These are phyloP conservation scores for Ephemerocybe angulata DNA, from an alignment of 768 basidiomycete genomes.

Conservation along the genomic window DNA sequence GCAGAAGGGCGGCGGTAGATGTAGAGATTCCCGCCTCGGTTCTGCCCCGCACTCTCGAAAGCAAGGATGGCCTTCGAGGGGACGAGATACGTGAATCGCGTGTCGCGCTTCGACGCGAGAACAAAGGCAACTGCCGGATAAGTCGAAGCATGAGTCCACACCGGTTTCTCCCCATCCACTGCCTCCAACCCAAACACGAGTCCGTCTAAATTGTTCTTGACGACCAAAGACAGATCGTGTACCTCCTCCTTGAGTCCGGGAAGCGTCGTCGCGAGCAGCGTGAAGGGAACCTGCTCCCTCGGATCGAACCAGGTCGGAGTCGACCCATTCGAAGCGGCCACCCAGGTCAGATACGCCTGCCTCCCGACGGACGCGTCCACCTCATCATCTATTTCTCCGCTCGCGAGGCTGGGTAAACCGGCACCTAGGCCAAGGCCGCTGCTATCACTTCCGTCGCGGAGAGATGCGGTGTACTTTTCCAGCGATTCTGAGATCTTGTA, in stretches of 20 bases:
- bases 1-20: constrained; percentile 68
- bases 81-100: constrained; percentile 80
- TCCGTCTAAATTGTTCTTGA: constrained; percentile 75
- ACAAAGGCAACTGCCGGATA: constrained; percentile 92
- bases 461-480: constrained; percentile 77
- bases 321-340: constrained; percentile 44
- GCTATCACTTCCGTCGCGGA: constrained; percentile 54
- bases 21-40: constrained; percentile 80
- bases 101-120: constrained; percentile 87
- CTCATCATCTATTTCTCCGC: constrained; percentile 91
- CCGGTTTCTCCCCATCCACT: constrained; percentile 22
- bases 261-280: constrained; percentile 66
- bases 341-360: constrained; percentile 62
- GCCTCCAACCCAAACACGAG: constrained; percentile 50
- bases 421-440: constrained; percentile 62
- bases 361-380: constrained; percentile 75
- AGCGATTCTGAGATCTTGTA: constrained; percentile 74
- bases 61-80: constrained; percentile 59
- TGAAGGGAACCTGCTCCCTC: constrained; percentile 30
- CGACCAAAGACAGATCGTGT: constrained; percentile 44
- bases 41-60: constrained; percentile 72
- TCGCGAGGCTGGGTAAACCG: constrained; percentile 74
- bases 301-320: constrained; percentile 38
- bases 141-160: constrained; percentile 78
- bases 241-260: constrained; percentile 45